phyloP scores from a whole-genome alignment of 140 eudicot genomes.

The Anethum foeniculum region DNA sequence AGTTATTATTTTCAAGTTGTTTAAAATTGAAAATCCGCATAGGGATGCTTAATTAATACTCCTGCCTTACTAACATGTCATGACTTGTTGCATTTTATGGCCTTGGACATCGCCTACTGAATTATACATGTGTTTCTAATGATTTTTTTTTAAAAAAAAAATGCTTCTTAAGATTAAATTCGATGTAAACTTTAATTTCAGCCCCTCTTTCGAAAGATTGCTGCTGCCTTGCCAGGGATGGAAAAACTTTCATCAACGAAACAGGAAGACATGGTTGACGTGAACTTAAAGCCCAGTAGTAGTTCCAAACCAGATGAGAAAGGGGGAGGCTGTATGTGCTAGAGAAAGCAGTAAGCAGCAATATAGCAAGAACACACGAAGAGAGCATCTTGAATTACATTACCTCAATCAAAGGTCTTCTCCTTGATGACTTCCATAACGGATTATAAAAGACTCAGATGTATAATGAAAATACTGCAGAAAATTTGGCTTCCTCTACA shows the following conservation, averaged over 20 bases:
- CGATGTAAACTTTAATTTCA: background rate
- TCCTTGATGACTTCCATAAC: too few species aligned
- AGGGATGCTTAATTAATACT: background rate
- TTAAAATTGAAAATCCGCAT: background rate
- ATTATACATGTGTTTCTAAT: background rate
- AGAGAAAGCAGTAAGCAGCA: background rate
- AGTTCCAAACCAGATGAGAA: background rate
- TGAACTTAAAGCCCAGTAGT: conserved; percentile 4
- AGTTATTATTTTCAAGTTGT: background rate
- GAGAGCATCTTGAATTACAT: background rate
- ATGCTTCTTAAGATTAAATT: background rate
- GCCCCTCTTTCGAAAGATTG: conserved; percentile 13
- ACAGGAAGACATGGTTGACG: conserved; percentile 17
- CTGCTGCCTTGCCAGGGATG: conserved; percentile 17
- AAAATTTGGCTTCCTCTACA: background rate
- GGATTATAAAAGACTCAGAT: too few species aligned
- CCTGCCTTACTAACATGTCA: background rate
- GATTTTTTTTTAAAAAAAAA: background rate
- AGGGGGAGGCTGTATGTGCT: conserved; percentile 9
- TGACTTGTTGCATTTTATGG: background rate
- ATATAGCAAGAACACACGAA: background rate
- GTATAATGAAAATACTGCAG: background rate
- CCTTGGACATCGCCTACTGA: background rate
- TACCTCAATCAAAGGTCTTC: too few species aligned
- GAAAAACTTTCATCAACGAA: conserved; percentile 9